Evolutionary conservation across 2,329 filamentous ascomycete species (phyloP).

Genomic region (Cladosporium velox): DNA sequence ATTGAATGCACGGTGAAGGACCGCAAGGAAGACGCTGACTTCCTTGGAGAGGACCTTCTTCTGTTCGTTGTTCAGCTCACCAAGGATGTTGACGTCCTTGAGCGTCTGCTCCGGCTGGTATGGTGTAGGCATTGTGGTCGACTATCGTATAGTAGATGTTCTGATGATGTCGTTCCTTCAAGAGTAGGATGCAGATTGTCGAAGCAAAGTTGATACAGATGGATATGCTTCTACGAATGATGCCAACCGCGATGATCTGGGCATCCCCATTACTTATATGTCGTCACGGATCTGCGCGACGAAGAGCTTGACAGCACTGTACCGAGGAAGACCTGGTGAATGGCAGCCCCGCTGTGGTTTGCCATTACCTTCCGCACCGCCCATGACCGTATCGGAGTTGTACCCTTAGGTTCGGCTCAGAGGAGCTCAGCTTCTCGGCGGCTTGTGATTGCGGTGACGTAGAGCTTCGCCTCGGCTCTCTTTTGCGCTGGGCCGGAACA

Average conservation of each 20-base stretch:
- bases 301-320: constrained; percentile 12
- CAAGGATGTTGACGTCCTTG: constrained; percentile 84
- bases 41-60: constrained; percentile 90
- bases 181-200: neutral
- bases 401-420: constrained; percentile 17
- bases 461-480: neutral
- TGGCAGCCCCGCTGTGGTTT: constrained; percentile 12
- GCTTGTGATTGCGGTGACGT: constrained; percentile 21
- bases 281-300: constrained; percentile 19
- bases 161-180: neutral
- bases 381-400: constrained; percentile 17
- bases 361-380: constrained; percentile 16
- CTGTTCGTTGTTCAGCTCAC: constrained; percentile 73
- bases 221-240: constrained; percentile 9
- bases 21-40: constrained; percentile 86
- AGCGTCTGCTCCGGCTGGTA: constrained; percentile 66
- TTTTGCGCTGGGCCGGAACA: constrained; percentile 18
- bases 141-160: neutral
- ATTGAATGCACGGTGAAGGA: constrained; percentile 95
- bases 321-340: constrained; percentile 14
- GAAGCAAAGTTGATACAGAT: neutral
- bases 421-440: constrained; percentile 16
- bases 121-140: constrained; percentile 25
- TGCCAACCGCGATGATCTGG: constrained; percentile 4
- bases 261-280: constrained; percentile 20